phyloP scores from a whole-genome alignment of 352 stramenopile species.

The Pythium folliculosum region DNA sequence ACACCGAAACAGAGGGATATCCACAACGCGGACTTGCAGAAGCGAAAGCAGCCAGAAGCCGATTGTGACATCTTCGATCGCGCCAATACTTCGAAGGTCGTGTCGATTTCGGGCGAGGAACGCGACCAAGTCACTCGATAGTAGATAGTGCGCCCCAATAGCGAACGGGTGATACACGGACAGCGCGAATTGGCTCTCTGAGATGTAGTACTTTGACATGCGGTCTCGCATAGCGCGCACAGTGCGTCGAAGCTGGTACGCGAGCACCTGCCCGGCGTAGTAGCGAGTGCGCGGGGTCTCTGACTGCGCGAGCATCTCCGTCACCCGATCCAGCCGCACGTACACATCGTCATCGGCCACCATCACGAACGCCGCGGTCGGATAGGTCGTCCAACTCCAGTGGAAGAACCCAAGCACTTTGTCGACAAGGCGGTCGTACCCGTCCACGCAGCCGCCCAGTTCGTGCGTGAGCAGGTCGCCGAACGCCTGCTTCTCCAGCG shows the following conservation, averaged over 20 bases:
- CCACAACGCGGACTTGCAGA: conserved; percentile 36
- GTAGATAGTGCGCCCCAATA: conserved; percentile 38
- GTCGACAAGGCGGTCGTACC: conserved; percentile 40
- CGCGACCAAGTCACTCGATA: conserved; percentile 33
- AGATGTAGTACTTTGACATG: not conserved
- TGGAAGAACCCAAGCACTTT: conserved; percentile 51
- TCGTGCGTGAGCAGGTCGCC: conserved; percentile 49
- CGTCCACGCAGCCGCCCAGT: conserved; percentile 39
- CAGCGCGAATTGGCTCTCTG: conserved; percentile 12
- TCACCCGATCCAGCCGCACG: conserved; percentile 5
- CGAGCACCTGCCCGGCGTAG: not conserved
- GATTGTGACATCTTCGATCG: conserved; percentile 53
- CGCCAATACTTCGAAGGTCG: not conserved
- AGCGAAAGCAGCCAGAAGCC: conserved; percentile 47
- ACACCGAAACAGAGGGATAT: conserved; percentile 44
- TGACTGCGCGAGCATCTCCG: not conserved
- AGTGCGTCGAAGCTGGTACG: not conserved
- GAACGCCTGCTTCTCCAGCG: conserved; percentile 35
- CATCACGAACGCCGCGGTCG: conserved; percentile 27
- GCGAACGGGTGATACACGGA: conserved; percentile 27
- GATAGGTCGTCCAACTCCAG: not conserved
- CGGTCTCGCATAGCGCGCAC: not conserved
- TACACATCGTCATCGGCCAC: conserved; percentile 58
- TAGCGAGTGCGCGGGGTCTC: not conserved
- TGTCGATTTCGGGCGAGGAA: conserved; percentile 32